Evolutionary conservation across 257 asterid genomes (phyloP).

Genomic region (Plantago major): DNA sequence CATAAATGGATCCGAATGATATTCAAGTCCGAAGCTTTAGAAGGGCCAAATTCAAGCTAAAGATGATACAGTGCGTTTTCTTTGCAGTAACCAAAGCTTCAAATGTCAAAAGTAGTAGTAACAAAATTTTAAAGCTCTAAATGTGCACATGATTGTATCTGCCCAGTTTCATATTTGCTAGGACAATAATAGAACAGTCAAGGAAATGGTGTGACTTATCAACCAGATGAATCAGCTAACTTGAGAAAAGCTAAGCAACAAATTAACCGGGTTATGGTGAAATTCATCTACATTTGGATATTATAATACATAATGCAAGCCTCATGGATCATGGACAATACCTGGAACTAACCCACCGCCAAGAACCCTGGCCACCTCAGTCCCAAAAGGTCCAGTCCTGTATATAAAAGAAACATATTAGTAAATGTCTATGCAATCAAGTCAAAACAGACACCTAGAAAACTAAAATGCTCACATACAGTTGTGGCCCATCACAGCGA

Average conservation of each 20-base stretch:
- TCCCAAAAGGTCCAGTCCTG: conserved; percentile 85
- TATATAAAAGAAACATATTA: conserved; percentile 12
- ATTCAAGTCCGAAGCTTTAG: neutral
- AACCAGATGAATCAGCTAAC: too few species aligned
- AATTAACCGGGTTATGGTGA: too few species aligned
- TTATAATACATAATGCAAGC: conserved; percentile 9
- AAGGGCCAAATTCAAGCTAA: neutral
- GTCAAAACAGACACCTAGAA: neutral
- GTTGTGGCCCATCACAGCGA: too few species aligned
- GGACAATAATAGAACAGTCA: too few species aligned
- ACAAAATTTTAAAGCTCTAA: neutral
- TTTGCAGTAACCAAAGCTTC: neutral
- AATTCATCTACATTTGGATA: too few species aligned
- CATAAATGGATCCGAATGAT: too few species aligned
- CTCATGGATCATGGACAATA: conserved; percentile 19
- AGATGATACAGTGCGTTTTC: neutral
- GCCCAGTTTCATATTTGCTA: too few species aligned
- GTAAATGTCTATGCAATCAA: conserved; percentile 7
- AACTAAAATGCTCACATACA: too few species aligned
- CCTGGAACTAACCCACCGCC: conserved; percentile 99
- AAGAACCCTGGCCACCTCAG: conserved; percentile 93
- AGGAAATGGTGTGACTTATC: too few species aligned
- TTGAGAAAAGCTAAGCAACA: too few species aligned
- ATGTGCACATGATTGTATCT: too few species aligned
- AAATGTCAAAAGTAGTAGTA: neutral